phyloP scores from a whole-genome alignment of 2,329 filamentous ascomycete genomes.

The Verticillium dahliae region DNA sequence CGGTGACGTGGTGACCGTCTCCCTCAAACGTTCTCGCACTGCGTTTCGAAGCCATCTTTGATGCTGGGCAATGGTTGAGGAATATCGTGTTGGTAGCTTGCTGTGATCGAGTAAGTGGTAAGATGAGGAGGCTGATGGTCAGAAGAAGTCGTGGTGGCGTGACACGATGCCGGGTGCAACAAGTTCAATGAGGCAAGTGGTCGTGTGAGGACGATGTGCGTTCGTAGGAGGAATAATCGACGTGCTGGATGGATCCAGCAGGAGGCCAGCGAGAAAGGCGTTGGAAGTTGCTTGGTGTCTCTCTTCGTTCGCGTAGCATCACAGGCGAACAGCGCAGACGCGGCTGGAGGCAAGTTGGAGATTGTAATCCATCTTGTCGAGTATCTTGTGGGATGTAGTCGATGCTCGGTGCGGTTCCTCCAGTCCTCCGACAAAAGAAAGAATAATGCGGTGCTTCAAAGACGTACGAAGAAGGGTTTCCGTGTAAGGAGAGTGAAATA shows the following conservation, averaged over 20 bases:
- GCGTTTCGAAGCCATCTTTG: slow-evolving; percentile 11
- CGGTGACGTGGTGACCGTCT: slow-evolving; percentile 6
- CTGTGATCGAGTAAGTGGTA: not conserved
- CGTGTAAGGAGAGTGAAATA: not conserved
- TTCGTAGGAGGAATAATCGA: not conserved
- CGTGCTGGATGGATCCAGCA: not conserved
- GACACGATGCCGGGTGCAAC: not conserved
- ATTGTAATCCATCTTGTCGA: slow-evolving; percentile 13
- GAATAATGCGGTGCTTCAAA: too few relatives aligned
- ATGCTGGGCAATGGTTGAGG: not conserved
- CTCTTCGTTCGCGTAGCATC: slow-evolving; percentile 6
- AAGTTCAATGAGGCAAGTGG: slow-evolving; percentile 6
- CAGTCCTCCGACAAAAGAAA: not conserved
- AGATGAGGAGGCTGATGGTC: not conserved
- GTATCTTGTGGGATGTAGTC: not conserved
- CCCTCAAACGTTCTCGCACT: slow-evolving; percentile 10
- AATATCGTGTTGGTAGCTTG: not conserved
- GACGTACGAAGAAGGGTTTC: too few relatives aligned
- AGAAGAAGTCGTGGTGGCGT: not conserved
- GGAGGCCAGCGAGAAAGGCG: not conserved
- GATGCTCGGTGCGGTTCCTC: not conserved
- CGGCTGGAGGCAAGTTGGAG: slow-evolving; percentile 12
- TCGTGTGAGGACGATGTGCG: slow-evolving; percentile 7
- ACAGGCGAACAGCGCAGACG: slow-evolving; percentile 9
- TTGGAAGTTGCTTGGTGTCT: not conserved